Evolutionary conservation across 2,329 filamentous ascomycete species (phyloP).

Genomic region (Xylariaceae sp.): DNA sequence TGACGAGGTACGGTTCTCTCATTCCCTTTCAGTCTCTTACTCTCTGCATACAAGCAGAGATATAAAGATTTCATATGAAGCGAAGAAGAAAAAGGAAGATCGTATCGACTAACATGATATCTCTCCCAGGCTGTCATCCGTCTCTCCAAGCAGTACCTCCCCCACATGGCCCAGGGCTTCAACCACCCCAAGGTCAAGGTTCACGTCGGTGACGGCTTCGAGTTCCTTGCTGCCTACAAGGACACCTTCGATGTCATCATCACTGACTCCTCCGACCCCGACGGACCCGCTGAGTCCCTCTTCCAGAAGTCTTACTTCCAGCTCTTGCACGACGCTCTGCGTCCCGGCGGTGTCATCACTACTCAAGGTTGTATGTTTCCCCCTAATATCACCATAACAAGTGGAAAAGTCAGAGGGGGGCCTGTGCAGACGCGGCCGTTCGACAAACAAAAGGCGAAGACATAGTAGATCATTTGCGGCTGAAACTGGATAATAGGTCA

Average conservation of each 20-base stretch:
- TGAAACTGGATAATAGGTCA: slow-evolving; percentile 20
- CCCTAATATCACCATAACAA: slow-evolving; percentile 48
- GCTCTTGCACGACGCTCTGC: slow-evolving; percentile 81
- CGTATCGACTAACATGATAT: background rate
- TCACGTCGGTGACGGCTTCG: slow-evolving; percentile 95
- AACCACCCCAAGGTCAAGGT: slow-evolving; percentile 89
- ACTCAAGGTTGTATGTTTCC: slow-evolving; percentile 99
- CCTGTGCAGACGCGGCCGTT: slow-evolving; percentile 2
- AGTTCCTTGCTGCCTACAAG: slow-evolving; percentile 95
- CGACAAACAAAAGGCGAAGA: background rate
- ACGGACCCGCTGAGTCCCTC: slow-evolving; percentile 89
- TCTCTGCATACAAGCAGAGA: background rate
- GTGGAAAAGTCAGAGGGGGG: background rate
- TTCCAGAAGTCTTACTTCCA: slow-evolving; percentile 99
- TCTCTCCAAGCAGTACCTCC: slow-evolving; percentile 96
- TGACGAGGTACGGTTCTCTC: slow-evolving; percentile 61
- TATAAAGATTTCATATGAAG: background rate
- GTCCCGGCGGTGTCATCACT: slow-evolving; percentile 95
- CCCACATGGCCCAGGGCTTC: slow-evolving; percentile 88
- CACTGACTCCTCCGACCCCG: slow-evolving; percentile 95
- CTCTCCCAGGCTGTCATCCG: slow-evolving; percentile 75
- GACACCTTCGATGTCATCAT: slow-evolving; percentile 99
- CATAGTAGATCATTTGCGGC: slow-evolving; percentile 23
- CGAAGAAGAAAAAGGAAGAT: background rate
- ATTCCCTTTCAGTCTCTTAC: background rate